phyloP scores from a whole-genome alignment of 1,284 basidiomycete genomes.

The Schizopora paradoxa region DNA sequence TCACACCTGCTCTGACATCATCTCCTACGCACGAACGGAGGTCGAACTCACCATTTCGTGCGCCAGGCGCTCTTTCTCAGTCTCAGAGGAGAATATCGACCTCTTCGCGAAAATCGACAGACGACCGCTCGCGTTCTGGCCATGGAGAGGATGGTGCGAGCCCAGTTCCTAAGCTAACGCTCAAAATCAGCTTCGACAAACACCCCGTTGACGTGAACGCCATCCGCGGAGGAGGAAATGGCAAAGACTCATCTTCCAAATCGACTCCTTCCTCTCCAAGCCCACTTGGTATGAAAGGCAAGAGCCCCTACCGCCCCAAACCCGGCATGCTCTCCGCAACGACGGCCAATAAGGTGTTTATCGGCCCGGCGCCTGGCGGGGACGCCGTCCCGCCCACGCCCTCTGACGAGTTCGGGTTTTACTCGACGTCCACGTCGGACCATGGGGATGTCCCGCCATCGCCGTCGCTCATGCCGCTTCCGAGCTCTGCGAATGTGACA shows the following conservation, averaged over 20 bases:
- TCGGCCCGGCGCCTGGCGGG: neutral
- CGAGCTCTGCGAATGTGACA: conserved; percentile 17
- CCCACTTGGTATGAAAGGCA: too few species aligned
- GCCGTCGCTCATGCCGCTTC: conserved; percentile 14
- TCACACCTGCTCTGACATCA: neutral
- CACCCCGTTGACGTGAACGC: too few species aligned
- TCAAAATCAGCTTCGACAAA: neutral
- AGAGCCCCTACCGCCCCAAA: too few species aligned
- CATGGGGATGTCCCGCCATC: conserved; percentile 3
- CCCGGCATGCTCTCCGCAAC: too few species aligned
- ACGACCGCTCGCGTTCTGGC: conserved; percentile 1
- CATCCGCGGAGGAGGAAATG: too few species aligned
- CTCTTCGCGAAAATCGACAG: conserved; percentile 7
- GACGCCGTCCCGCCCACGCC: neutral
- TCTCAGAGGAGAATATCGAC: neutral
- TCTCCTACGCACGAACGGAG: conserved; percentile 8
- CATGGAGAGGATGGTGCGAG: neutral
- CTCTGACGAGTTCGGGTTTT: neutral
- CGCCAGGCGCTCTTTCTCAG: neutral
- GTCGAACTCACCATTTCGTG: conserved; percentile 9
- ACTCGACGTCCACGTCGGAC: conserved; percentile 2
- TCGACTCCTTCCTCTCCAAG: too few species aligned
- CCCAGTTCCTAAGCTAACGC: neutral
- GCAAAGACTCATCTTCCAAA: too few species aligned
- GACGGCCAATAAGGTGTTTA: neutral